Evolutionary conservation across 129 eudicot species (phyloP).

Genomic region (Centella asiatica): DNA sequence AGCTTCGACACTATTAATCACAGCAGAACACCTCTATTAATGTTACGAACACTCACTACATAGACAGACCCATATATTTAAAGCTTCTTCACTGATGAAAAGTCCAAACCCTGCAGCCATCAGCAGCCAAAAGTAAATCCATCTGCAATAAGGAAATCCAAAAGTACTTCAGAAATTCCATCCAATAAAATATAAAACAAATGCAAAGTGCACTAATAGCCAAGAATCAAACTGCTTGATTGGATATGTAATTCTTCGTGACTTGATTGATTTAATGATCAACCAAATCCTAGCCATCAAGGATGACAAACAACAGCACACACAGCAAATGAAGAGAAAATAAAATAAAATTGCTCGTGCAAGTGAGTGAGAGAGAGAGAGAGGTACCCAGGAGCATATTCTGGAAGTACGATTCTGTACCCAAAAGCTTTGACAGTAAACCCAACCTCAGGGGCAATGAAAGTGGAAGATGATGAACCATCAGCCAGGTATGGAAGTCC

Average conservation of each 20-base stretch:
- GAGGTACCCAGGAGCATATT: slow-evolving; percentile 77
- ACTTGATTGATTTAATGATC: no score
- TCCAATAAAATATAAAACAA: slow-evolving; percentile 1
- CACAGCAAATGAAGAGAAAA: no score
- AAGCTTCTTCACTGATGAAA: slow-evolving; percentile 95
- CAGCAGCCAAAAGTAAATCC: slow-evolving; percentile 95
- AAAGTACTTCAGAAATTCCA: slow-evolving; percentile 5
- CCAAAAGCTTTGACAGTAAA: slow-evolving; percentile 73
- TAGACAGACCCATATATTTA: slow-evolving; percentile 89
- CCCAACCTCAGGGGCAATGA: slow-evolving; percentile 44
- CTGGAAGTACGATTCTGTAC: slow-evolving; percentile 71
- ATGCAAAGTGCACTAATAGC: no score
- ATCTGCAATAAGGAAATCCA: slow-evolving; percentile 38
- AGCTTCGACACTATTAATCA: background rate
- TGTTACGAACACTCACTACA: slow-evolving; percentile 12
- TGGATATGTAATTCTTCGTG: no score
- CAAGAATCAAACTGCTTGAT: no score
- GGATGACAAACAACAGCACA: no score
- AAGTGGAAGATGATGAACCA: slow-evolving; percentile 39
- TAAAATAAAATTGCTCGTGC: background rate
- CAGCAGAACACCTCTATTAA: background rate
- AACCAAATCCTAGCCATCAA: no score
- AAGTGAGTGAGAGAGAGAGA: background rate
- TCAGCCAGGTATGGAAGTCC: slow-evolving; percentile 46
- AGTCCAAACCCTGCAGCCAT: slow-evolving; percentile 98